Percentiles rank a stretch among this genome's conserved stretches.
Conservation (phyloP, 352 stramenopile species). For the Globisporangium sylvaticum region DNA sequence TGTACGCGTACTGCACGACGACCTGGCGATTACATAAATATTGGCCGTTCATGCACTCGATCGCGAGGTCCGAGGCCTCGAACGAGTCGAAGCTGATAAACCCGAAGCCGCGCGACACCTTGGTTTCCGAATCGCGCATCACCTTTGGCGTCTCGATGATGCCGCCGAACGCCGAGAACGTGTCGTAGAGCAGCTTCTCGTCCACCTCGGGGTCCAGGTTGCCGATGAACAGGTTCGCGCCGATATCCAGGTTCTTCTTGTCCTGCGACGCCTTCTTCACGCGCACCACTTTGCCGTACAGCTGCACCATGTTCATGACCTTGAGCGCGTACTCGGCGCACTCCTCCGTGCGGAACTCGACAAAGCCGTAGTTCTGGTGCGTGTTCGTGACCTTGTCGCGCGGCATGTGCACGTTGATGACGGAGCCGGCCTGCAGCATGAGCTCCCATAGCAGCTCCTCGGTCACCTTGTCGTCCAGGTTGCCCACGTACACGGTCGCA, state of each 20-base stretch:
- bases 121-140: slow-evolving; percentile 92
- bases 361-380: slow-evolving; percentile 98
- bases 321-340: slow-evolving; percentile 98
- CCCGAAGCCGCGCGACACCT: slow-evolving; percentile 93
- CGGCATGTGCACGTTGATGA: slow-evolving; percentile 98
- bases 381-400: slow-evolving; percentile 96
- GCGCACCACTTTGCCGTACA: slow-evolving; percentile 95
- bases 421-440: slow-evolving; percentile 92
- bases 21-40: slow-evolving; percentile 98
- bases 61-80: slow-evolving; percentile 95
- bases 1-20: slow-evolving; percentile 98
- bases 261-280: slow-evolving; percentile 97
- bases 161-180: slow-evolving; percentile 97
- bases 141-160: slow-evolving; percentile 96
- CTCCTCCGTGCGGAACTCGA: slow-evolving; percentile 97
- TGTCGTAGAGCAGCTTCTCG: slow-evolving; percentile 99
- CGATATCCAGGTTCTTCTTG: slow-evolving; percentile 96
- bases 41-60: slow-evolving; percentile 99
- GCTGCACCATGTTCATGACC: slow-evolving; percentile 98
- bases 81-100: slow-evolving; percentile 98
- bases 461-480: slow-evolving; percentile 93
- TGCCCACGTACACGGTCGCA: slow-evolving; percentile 98
- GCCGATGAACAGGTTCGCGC: slow-evolving; percentile 98
- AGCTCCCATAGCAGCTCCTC: slow-evolving; percentile 98
- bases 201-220: slow-evolving; percentile 96